A percentile compares a stretch with the other conserved stretches of the same genome.
These are phyloP conservation scores for Fomitopsis serialis DNA, from an alignment of 768 basidiomycete species.

Conservation along the genomic window DNA sequence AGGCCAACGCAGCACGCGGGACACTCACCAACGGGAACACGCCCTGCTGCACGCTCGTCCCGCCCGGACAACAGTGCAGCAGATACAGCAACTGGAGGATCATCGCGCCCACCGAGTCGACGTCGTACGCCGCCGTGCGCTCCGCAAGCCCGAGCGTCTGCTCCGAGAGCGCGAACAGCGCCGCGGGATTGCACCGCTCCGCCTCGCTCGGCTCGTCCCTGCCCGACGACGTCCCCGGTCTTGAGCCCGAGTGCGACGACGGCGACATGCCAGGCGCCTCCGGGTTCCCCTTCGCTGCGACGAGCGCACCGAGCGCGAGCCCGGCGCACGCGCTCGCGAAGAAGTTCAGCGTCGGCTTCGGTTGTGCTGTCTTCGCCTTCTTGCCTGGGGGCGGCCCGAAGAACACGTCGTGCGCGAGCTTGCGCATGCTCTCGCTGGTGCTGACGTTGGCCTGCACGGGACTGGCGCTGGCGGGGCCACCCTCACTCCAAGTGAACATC, in stretches of 20 bases:
- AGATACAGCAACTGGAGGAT: slow-evolving; percentile 50
- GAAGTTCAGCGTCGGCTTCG: slow-evolving; percentile 40
- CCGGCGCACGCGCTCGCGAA: slow-evolving; percentile 56
- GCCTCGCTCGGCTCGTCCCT: slow-evolving; percentile 12
- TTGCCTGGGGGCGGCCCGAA: slow-evolving; percentile 3
- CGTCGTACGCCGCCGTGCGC: slow-evolving; percentile 37
- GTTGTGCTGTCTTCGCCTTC: slow-evolving; percentile 12
- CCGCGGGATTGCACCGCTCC: slow-evolving; percentile 26
- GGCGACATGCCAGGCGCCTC: slow-evolving; percentile 7
- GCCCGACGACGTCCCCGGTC: slow-evolving; percentile 3
- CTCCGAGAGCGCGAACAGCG: slow-evolving; percentile 42
- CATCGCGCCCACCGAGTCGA: slow-evolving; percentile 57
- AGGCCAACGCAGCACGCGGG: background rate
- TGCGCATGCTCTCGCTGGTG: slow-evolving; percentile 7
- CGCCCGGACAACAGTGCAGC: slow-evolving; percentile 40
- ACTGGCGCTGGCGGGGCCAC: slow-evolving; percentile 6
- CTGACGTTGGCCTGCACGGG: background rate
- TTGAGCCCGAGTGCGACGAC: slow-evolving; percentile 13
- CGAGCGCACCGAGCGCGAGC: slow-evolving; percentile 53
- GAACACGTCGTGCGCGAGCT: slow-evolving; percentile 23
- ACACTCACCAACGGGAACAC: slow-evolving; percentile 39
- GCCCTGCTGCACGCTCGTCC: slow-evolving; percentile 33
- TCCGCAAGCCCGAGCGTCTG: slow-evolving; percentile 43
- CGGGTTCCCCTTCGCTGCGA: slow-evolving; percentile 15
- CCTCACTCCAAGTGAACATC: slow-evolving; percentile 38